Evolutionary conservation across 352 stramenopile species (phyloP).

Genomic region (Phytopythium delawarense): DNA sequence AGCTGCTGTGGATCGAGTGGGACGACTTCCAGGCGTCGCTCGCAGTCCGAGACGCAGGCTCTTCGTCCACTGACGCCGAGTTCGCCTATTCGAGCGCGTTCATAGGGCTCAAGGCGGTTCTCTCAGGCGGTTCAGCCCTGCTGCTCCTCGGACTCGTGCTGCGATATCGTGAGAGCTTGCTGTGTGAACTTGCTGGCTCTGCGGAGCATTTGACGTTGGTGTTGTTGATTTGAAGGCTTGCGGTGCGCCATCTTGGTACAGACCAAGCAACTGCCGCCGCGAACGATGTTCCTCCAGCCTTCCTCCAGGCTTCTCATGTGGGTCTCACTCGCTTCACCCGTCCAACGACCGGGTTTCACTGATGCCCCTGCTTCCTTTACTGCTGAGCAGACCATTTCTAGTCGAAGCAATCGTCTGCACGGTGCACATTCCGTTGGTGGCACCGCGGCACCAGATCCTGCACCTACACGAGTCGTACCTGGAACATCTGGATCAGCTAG

Average conservation of each 20-base stretch:
- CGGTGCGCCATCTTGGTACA: constrained; percentile 39
- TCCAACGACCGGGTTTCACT: too few species aligned
- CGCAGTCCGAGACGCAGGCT: not conserved
- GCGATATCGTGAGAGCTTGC: constrained; percentile 36
- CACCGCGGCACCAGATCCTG: constrained; percentile 23
- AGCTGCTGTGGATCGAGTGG: constrained; percentile 40
- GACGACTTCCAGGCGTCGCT: constrained; percentile 13
- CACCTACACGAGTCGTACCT: constrained; percentile 20
- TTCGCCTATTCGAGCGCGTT: constrained; percentile 21
- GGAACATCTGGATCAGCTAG: constrained; percentile 46
- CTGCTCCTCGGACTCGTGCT: constrained; percentile 31
- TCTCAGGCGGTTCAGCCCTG: constrained; percentile 28
- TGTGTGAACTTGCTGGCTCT: too few species aligned
- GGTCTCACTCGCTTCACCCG: constrained; percentile 1
- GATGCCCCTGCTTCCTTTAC: not conserved
- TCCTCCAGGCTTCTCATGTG: constrained; percentile 36
- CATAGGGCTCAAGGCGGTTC: constrained; percentile 32
- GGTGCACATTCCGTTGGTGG: constrained; percentile 35
- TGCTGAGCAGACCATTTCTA: constrained; percentile 28
- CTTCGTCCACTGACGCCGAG: not conserved
- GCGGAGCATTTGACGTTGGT: not conserved
- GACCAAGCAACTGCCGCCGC: constrained; percentile 28
- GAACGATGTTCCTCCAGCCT: constrained; percentile 27
- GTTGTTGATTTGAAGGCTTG: constrained; percentile 13
- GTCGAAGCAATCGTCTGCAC: constrained; percentile 34